A percentile compares a stretch with the other conserved stretches of the same genome.
Conservation (phyloP, 2,329 filamentous ascomycete genomes). For the Scedosporium boydii region DNA sequence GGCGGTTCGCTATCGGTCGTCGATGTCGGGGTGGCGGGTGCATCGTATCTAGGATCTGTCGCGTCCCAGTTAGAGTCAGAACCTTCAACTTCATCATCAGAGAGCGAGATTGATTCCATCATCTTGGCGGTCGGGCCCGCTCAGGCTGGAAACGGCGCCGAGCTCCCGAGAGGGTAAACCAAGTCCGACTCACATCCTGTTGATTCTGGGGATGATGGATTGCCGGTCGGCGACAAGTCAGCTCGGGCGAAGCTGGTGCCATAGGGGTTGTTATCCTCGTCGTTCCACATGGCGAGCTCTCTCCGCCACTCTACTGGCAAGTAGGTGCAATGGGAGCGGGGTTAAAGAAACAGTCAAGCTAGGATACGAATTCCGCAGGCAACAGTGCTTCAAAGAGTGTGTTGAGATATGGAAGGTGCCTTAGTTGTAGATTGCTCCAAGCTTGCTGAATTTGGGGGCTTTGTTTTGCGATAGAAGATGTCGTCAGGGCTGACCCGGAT, state of each 20-base stretch:
- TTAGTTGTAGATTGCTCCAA: background rate
- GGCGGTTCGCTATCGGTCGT: slow-evolving; percentile 42
- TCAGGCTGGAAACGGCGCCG: background rate
- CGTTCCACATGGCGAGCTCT: slow-evolving; percentile 73
- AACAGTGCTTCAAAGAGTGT: background rate
- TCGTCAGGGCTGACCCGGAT: background rate
- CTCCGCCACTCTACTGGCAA: background rate
- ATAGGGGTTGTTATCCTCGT: slow-evolving; percentile 98
- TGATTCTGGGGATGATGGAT: slow-evolving; percentile 52
- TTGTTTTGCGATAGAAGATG: background rate
- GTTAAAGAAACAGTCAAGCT: background rate
- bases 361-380: background rate
- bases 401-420: background rate
- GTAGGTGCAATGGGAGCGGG: background rate
- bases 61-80: slow-evolving; percentile 34
- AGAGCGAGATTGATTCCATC: slow-evolving; percentile 27
- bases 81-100: slow-evolving; percentile 22
- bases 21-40: slow-evolving; percentile 63
- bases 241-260: slow-evolving; percentile 81
- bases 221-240: slow-evolving; percentile 63
- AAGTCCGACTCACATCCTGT: slow-evolving; percentile 43
- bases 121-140: slow-evolving; percentile 16
- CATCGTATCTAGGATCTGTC: slow-evolving; percentile 50
- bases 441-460: background rate
- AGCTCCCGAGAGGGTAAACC: background rate